Percentiles rank a stretch among this genome's conserved stretches.
These are phyloP conservation scores for Elongisporangium prolatum DNA, from an alignment of 352 stramenopile genomes.

Conservation along the genomic window DNA sequence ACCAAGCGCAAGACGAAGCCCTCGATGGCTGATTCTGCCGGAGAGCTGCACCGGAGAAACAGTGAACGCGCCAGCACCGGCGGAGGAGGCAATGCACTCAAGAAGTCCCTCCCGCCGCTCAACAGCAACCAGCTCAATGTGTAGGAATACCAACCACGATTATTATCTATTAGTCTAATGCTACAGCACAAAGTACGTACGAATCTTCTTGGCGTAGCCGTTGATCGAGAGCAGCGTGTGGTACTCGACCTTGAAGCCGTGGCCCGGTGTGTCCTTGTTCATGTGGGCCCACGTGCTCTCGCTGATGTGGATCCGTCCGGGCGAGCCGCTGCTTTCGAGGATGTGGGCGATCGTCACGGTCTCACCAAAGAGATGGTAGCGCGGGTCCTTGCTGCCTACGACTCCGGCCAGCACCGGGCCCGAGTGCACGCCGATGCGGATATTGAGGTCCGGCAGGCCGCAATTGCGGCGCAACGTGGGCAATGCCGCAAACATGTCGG, in stretches of 20 bases:
- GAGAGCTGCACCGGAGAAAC: conserved; percentile 37
- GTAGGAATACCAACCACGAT: neutral
- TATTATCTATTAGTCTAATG: conserved; percentile 2
- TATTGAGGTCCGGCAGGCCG: conserved; percentile 73
- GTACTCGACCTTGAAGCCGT: conserved; percentile 84
- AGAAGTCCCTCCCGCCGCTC: conserved; percentile 46
- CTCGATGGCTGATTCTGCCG: conserved; percentile 3
- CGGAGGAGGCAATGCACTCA: conserved; percentile 8
- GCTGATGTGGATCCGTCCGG: conserved; percentile 78
- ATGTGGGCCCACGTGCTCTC: conserved; percentile 76
- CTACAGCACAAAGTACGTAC: conserved; percentile 74
- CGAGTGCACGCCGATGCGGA: conserved; percentile 85
- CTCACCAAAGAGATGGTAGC: conserved; percentile 85
- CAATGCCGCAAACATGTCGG: conserved; percentile 66
- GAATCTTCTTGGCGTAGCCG: conserved; percentile 68
- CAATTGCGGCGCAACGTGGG: conserved; percentile 65
- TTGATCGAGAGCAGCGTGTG: conserved; percentile 77
- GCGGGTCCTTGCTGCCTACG: conserved; percentile 76
- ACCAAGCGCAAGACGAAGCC: conserved; percentile 38
- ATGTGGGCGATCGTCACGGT: conserved; percentile 82
- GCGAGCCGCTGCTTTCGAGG: conserved; percentile 73
- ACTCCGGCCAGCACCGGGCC: conserved; percentile 78
- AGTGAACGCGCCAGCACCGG: conserved; percentile 28
- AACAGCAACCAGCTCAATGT: conserved; percentile 44
- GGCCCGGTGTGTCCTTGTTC: conserved; percentile 73